These are phyloP conservation scores for Aspergillus fructus DNA, from an alignment of 2,329 filamentous ascomycete genomes.

Conservation along the genomic window DNA sequence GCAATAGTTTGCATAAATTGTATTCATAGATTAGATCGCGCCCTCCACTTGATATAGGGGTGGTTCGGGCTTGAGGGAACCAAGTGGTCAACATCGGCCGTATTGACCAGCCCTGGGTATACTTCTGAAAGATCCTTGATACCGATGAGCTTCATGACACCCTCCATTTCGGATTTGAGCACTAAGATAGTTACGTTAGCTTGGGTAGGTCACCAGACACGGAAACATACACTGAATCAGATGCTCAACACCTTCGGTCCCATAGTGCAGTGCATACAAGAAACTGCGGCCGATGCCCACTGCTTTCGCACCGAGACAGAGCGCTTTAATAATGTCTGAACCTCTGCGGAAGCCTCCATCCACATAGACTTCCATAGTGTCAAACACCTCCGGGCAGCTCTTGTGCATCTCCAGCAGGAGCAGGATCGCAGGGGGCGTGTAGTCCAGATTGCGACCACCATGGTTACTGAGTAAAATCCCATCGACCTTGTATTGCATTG, in stretches of 20 bases:
- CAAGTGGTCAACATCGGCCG: slow-evolving; percentile 3
- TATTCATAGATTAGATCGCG: background rate
- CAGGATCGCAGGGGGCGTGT: slow-evolving; percentile 50
- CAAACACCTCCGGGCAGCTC: slow-evolving; percentile 51
- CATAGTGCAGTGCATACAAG: slow-evolving; percentile 7
- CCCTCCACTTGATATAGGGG: slow-evolving; percentile 7
- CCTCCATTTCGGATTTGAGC: slow-evolving; percentile 6
- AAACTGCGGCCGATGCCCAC: slow-evolving; percentile 6
- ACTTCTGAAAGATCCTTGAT: slow-evolving; percentile 8
- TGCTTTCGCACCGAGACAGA: slow-evolving; percentile 2
- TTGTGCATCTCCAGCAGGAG: slow-evolving; percentile 54
- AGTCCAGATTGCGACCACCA: slow-evolving; percentile 57
- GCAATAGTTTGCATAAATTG: background rate
- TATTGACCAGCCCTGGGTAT: slow-evolving; percentile 5
- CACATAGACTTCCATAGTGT: slow-evolving; percentile 52
- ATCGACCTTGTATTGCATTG: slow-evolving; percentile 51
- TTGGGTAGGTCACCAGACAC: background rate
- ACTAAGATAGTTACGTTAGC: background rate
- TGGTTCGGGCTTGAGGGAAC: background rate
- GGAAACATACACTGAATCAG: background rate
- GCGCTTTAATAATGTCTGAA: slow-evolving; percentile 25
- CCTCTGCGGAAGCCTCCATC: slow-evolving; percentile 56
- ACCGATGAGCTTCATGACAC: slow-evolving; percentile 7
- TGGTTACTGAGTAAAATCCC: slow-evolving; percentile 60
- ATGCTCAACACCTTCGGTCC: slow-evolving; percentile 5